Percentiles rank a stretch among this genome's conserved stretches.
Conservation (phyloP, 1,139 yeast species). For the Scheffersomyces titani region DNA sequence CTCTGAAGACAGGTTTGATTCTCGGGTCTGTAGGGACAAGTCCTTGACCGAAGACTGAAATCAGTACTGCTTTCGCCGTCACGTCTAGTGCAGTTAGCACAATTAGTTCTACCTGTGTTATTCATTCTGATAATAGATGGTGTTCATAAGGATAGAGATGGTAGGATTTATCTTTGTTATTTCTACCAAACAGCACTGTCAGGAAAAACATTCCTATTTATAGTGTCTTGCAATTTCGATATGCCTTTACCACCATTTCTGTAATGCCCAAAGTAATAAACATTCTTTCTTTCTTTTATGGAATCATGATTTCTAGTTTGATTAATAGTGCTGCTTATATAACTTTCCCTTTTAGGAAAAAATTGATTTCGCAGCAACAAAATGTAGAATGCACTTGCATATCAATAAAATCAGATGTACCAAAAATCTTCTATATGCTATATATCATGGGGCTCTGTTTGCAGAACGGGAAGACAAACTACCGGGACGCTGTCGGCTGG, state of each 20-base stretch:
- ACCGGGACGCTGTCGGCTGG: slow-evolving; percentile 14
- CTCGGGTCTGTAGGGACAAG: background rate
- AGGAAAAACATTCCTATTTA: background rate
- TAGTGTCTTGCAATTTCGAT: background rate
- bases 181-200: background rate
- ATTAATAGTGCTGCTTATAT: background rate
- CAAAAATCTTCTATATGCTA: background rate
- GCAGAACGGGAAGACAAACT: background rate
- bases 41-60: background rate
- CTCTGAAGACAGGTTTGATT: background rate
- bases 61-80: background rate
- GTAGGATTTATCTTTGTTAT: background rate
- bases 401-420: background rate
- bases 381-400: background rate
- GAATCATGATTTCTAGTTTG: background rate
- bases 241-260: background rate
- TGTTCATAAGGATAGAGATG: background rate
- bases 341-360: background rate
- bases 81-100: background rate
- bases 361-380: background rate
- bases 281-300: background rate
- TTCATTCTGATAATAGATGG: background rate
- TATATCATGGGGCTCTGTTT: background rate
- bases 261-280: background rate
- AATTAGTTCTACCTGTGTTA: background rate